Evolutionary conservation across 306 rosid species (phyloP), one percentile per base, ranked within the genome.

Genomic region (Crotalaria pallida): DNA sequence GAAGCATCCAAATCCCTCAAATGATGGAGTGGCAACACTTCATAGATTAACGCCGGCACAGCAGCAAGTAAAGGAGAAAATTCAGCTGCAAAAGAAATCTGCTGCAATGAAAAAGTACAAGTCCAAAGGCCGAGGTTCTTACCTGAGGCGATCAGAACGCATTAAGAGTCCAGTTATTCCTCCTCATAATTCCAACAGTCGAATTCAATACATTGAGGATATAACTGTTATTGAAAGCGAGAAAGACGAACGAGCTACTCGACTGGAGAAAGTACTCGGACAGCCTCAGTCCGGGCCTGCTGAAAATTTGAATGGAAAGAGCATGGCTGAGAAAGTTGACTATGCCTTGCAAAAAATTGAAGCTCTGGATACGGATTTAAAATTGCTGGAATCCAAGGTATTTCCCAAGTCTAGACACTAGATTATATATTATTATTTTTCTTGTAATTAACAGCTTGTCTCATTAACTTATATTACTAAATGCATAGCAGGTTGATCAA

Each of bases 61-160:
- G 8, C 74, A 72, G 33, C 51, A 66, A 12, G 36, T 45, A 22
- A 75, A 51, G 49, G 17, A 24, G 24, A 68, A n/a, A 21, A 10
- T n/a, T 68, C 49, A 34, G 33, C 58, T n/a, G 34, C 69, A 16
- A 74, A 66, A 67, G 69, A 82, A 82, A 47, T 2, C 65, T 40
- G 17, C 74, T 47, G 16, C 73, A 45, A 19, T 8, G 13, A n/a
- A 40, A 23, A 80, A 21, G 65, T 81, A 78, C 58, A 81, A 38
- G 15, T 15, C 78, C 50, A 74, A 50, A 49, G 10, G 2, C 24
- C 7, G 2, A 10, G 4, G 40, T 10, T 3, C 58, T 6, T 12
- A 7, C 65, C 77, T 79, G 58, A 83, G 96, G 80, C 87, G 92
- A 43, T 92, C 91, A 3, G 40, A 60, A 5, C 92, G 91, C 36